Evolutionary conservation across 495 filamentous ascomycete genomes (phyloP), one percentile per base, ranked within the genome.

Genomic region (Cercophora samala): DNA sequence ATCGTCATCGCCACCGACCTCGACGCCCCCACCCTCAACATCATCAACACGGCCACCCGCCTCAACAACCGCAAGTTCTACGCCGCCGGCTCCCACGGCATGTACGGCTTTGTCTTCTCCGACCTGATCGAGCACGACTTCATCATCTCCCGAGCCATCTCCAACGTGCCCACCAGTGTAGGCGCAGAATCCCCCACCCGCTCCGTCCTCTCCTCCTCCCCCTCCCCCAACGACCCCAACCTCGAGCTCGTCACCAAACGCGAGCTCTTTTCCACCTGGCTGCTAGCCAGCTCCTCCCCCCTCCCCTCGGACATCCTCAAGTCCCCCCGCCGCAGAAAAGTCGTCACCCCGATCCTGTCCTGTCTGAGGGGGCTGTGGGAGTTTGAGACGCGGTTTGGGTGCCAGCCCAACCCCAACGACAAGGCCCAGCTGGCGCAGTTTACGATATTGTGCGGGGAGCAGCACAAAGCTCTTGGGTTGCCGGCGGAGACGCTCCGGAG

Each of bases 41-140:
- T 82, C 66, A 90, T 97, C 79, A 97, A 99, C 76, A 89, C 90
- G 13, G 87, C 89, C 17, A 91, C 92, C 52, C 89, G 93, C 32
- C 78, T 94, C 23, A 84, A 88, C 64, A 82, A 85, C 66, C 85
- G 86, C 52, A 88, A 91, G 23, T 97, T 97, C 80, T 99, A 99
- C 78, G 93, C 93, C 29, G 91, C 92, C 21, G 89, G 87, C 58
- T 86, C 89, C 13, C 93, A 97, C 75, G 95, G 95, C 24, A 84
- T 97, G 73, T 97, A 96, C 77, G 96, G 96, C 29, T 99, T 91
- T 75, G 89, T 96, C 62, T 99, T 99, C 76, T 89, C 92, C 22
- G 95, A 99, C 74, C 83, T 99, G 15, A 91, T 96, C 72, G 82
- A 84, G 58, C 95, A 98, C 74, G 87, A 92, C 66, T 99, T 91